phyloP scores from a whole-genome alignment of 768 basidiomycete genomes.

The Dendrothele bispora region DNA sequence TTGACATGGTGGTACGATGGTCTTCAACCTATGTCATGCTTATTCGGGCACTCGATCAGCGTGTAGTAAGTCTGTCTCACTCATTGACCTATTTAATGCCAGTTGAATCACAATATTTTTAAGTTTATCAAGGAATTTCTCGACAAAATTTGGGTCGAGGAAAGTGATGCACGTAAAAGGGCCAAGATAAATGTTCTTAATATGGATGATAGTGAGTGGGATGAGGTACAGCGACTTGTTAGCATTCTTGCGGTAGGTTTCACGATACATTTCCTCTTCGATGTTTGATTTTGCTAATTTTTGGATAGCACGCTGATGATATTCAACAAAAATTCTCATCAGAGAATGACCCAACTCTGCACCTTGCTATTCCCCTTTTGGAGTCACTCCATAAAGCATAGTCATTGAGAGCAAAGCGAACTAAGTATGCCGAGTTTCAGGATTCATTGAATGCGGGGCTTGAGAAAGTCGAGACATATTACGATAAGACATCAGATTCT shows the following conservation, averaged over 20 bases:
- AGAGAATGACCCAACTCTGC: slow-evolving; percentile 19
- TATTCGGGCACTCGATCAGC: slow-evolving; percentile 14
- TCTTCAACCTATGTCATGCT: slow-evolving; percentile 25
- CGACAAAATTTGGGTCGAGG: slow-evolving; percentile 15
- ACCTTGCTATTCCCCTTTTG: slow-evolving; percentile 26
- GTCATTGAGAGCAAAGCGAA: background rate
- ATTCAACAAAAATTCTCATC: slow-evolving; percentile 31
- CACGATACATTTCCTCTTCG: background rate
- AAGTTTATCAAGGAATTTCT: slow-evolving; percentile 20
- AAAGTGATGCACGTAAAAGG: slow-evolving; percentile 13
- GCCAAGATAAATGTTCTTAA: slow-evolving; percentile 13
- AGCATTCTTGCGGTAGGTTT: slow-evolving; percentile 17
- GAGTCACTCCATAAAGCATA: slow-evolving; percentile 26
- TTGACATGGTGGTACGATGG: slow-evolving; percentile 26
- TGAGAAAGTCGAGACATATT: slow-evolving; percentile 33
- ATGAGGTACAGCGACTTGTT: slow-evolving; percentile 13
- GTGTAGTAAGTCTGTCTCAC: slow-evolving; percentile 16
- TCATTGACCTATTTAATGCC: background rate
- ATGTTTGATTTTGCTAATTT: no score
- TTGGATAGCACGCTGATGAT: slow-evolving; percentile 23
- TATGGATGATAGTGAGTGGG: slow-evolving; percentile 21
- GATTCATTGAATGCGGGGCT: slow-evolving; percentile 22
- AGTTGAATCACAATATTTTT: slow-evolving; percentile 7
- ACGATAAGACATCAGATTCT: slow-evolving; percentile 27
- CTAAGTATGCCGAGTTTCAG: slow-evolving; percentile 20